Evolutionary conservation across 2,329 filamentous ascomycete species (phyloP).

Genomic region (Aspergillus brasiliensis): DNA sequence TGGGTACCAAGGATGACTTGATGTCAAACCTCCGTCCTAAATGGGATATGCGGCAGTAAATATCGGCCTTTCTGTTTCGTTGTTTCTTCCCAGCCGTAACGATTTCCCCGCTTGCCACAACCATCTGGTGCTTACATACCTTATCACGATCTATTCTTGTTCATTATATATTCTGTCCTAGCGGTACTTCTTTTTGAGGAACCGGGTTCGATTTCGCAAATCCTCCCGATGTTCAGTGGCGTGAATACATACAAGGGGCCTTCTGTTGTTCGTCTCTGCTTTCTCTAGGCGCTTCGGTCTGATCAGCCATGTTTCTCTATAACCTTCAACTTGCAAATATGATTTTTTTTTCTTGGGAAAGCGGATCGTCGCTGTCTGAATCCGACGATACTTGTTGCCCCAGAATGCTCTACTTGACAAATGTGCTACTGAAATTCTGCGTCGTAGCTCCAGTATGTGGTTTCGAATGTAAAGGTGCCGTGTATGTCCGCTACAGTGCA

Average conservation of each 20-base stretch:
- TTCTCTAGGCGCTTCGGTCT: constrained; percentile 16
- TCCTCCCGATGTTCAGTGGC: constrained; percentile 19
- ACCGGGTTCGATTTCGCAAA: constrained; percentile 15
- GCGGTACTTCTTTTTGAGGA: constrained; percentile 12
- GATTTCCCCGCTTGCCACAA: constrained; percentile 16
- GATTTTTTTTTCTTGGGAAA: constrained; percentile 2
- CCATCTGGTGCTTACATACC: constrained; percentile 14
- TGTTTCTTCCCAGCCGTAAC: constrained; percentile 19
- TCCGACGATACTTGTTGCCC: neutral
- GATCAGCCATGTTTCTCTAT: constrained; percentile 5
- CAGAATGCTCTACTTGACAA: neutral
- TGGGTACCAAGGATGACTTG: constrained; percentile 74
- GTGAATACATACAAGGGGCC: constrained; percentile 25
- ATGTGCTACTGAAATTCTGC: neutral
- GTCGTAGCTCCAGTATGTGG: too few species aligned
- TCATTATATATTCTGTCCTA: constrained; percentile 12
- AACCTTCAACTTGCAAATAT: constrained; percentile 12
- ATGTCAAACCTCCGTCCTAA: constrained; percentile 58
- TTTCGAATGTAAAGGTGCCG: too few species aligned
- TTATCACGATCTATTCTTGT: constrained; percentile 25
- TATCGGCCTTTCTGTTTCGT: constrained; percentile 11
- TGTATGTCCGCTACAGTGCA: too few species aligned
- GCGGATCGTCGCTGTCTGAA: neutral
- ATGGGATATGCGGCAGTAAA: constrained; percentile 52
- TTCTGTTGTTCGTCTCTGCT: constrained; percentile 16